Percentiles rank a stretch among this genome's conserved stretches.
phyloP scores from a whole-genome alignment of 2,329 filamentous ascomycete genomes.

The Diaporthe destruens region DNA sequence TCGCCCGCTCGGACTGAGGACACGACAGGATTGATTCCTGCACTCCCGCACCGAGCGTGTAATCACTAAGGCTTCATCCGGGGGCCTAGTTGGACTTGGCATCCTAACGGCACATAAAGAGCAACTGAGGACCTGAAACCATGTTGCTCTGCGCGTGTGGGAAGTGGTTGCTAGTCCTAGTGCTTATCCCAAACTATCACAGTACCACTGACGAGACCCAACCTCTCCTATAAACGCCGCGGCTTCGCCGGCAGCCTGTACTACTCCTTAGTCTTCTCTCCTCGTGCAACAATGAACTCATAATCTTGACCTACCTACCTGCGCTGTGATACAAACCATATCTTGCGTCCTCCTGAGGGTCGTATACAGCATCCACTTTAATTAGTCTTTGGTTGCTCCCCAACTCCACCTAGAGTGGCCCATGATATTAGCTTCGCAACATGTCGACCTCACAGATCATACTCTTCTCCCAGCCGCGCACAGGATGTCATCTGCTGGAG shows the following conservation, averaged over 20 bases:
- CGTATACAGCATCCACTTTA: not conserved
- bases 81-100: not conserved
- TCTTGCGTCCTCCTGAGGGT: not conserved
- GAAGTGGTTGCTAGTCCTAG: not conserved
- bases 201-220: too few relatives aligned
- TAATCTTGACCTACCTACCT: too few relatives aligned
- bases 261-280: too few relatives aligned
- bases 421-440: not conserved
- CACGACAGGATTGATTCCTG: not conserved
- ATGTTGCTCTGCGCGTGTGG: not conserved
- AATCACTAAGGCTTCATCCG: not conserved
- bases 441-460: constrained; percentile 19
- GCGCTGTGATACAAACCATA: not conserved
- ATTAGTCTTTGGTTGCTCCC: not conserved
- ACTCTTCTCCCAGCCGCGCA: constrained; percentile 18
- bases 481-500: constrained; percentile 7
- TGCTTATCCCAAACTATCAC: not conserved
- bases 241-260: too few relatives aligned
- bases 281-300: too few relatives aligned
- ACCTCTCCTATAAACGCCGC: too few relatives aligned
- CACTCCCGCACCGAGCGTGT: not conserved
- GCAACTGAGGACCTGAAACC: not conserved
- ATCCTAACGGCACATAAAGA: not conserved
- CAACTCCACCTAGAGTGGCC: not conserved
- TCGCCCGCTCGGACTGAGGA: too few relatives aligned